A percentile compares a stretch with the other conserved stretches of the same genome.
Evolutionary conservation across 257 asterid genomes (phyloP).

Genomic region (Capsicum rhomboideum): DNA sequence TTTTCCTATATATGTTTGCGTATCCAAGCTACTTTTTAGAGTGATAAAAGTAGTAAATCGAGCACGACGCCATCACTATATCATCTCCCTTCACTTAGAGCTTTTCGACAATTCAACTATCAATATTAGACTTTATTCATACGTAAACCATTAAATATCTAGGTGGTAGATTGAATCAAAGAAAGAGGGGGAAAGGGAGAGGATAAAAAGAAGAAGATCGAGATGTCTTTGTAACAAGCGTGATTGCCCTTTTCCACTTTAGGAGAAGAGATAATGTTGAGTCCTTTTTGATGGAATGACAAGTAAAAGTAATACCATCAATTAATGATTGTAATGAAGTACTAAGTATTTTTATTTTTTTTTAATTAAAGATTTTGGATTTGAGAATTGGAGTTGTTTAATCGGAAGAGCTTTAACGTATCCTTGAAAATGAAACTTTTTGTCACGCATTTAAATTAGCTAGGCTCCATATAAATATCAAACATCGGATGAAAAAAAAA

Average conservation of each 20-base stretch:
- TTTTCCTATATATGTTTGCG: too few species aligned
- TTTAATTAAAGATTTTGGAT: accelerated
- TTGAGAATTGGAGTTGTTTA: too few species aligned
- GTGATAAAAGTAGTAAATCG: neutral
- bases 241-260: neutral
- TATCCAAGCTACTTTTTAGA: neutral
- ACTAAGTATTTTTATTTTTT: accelerated
- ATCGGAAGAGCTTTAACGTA: too few species aligned
- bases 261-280: neutral
- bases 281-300: neutral
- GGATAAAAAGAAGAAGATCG: neutral
- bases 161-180: neutral
- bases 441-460: accelerated
- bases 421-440: accelerated
- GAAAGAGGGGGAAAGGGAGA: neutral
- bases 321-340: accelerated
- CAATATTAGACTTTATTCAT: neutral
- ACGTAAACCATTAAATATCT: neutral
- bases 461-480: accelerated
- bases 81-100: neutral
- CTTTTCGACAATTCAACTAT: neutral
- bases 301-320: neutral
- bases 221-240: neutral
- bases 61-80: neutral
- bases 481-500: neutral